Percentiles rank a stretch among this genome's conserved stretches.
Conservation (phyloP, 2,329 filamentous ascomycete species). For the Aureobasidium namibiae region DNA sequence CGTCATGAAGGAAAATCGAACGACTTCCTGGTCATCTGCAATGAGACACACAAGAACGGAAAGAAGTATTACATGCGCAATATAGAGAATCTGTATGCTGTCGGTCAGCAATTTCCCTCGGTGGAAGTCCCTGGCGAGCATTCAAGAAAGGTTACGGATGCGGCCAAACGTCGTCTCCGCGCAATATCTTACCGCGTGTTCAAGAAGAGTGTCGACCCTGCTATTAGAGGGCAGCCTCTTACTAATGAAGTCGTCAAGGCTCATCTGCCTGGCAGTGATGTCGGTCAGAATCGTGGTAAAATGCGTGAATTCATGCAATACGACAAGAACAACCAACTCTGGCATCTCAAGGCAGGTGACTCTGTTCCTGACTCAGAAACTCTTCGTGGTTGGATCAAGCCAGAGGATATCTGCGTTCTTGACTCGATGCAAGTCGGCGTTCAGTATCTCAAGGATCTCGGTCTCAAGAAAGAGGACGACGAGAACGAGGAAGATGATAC, state of each 20-base stretch:
- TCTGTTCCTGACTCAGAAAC: constrained; percentile 69
- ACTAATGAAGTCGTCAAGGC: constrained; percentile 54
- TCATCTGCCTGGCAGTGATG: constrained; percentile 86
- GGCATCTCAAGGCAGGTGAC: constrained; percentile 69
- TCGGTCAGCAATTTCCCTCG: constrained; percentile 87
- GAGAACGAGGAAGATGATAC: constrained; percentile 58
- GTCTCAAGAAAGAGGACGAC: constrained; percentile 60
- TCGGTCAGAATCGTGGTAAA: constrained; percentile 93
- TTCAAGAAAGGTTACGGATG: constrained; percentile 89
- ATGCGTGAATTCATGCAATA: constrained; percentile 94
- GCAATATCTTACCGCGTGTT: constrained; percentile 92
- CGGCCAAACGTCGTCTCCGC: constrained; percentile 92
- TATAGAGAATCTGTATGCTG: constrained; percentile 82
- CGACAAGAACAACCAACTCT: constrained; percentile 81
- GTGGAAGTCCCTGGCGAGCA: constrained; percentile 90
- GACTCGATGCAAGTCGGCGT: constrained; percentile 96
- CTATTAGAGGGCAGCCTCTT: constrained; percentile 71
- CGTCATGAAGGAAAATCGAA: constrained; percentile 68
- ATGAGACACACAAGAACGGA: constrained; percentile 68
- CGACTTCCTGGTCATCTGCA: constrained; percentile 83
- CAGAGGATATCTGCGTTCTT: constrained; percentile 87
- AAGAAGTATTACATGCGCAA: constrained; percentile 76
- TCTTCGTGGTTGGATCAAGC: constrained; percentile 82
- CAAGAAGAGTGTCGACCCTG: constrained; percentile 60
- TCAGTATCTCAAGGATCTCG: constrained; percentile 83